Base-by-base conservation (phyloP, 768 basidiomycete genomes). In the Mycena chlorophos region DNA sequence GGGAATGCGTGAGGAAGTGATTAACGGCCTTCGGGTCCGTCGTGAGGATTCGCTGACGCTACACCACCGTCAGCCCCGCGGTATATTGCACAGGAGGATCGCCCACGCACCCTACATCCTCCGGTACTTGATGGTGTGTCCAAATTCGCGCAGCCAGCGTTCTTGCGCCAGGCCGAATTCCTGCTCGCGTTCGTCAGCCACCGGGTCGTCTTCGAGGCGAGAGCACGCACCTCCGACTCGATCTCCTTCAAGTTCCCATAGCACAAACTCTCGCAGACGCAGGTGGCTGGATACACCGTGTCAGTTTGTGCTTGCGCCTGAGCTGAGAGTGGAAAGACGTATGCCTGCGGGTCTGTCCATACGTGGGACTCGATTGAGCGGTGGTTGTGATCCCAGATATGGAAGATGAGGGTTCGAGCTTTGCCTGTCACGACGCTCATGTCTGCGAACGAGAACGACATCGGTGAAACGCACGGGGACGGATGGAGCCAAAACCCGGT, bases 101-200 rank as follows among this genome's bases (percentile, higher is more conserved):
- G 34, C 39, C 22, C 10, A 4, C 22, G 3, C 12, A 58, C 57
- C n/a, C 52, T 47, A 47, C 2, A 54, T 4, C 1, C 3, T 20
- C 10, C 45, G 48, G 49, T 54, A 51, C n/a, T 22, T 51, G 22
- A 54, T 52, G 2, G 57, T 58, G 20, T 48, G 57, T 27, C 57
- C 53, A 10, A 51, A 58, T 23, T 40, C 39, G 12, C 20, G 6
- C 19, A 20, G 6, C 39, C 39, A 40, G 6, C 19, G 39, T 19
- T 40, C 39, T 19, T 40, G 39, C 12, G 19, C 39, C 12, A 40
- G 12, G 12, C 12, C 8, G 20, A 12, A 19, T 20, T 40, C 39
- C 39, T 40, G 39, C 39, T 5, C 19, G 6, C 39, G 20, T n/a
- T 13, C 10, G 12, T 6, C 19, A 13, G 5, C 12, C 10, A 6